phyloP scores from a whole-genome alignment of 257 asterid genomes.

The Schizonepeta tenuifolia region DNA sequence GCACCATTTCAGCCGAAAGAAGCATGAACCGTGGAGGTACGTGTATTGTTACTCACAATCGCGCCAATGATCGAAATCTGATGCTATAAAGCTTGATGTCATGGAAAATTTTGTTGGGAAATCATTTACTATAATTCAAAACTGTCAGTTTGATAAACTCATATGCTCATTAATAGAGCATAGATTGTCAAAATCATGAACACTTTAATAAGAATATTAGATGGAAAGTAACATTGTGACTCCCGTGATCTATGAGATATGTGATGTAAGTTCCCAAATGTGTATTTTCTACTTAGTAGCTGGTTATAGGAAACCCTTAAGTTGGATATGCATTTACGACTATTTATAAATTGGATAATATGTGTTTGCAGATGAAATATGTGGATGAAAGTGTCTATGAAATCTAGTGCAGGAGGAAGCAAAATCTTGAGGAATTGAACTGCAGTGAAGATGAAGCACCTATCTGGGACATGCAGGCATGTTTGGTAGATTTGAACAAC shows the following conservation, averaged over 20 bases:
- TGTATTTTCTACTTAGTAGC: no score
- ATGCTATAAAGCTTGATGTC: neutral
- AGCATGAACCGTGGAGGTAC: neutral
- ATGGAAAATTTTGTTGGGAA: neutral
- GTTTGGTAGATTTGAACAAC: neutral
- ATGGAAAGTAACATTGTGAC: no score
- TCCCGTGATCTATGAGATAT: neutral
- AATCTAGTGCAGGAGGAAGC: neutral
- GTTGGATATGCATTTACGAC: neutral
- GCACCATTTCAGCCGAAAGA: neutral
- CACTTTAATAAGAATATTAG: neutral
- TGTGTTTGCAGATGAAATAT: no score
- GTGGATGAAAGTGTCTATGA: neutral
- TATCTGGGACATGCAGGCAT: neutral
- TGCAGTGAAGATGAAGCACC: no score
- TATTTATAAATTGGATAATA: no score
- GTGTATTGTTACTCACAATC: neutral
- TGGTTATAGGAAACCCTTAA: neutral
- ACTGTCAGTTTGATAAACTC: neutral
- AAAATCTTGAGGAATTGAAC: neutral
- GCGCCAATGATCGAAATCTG: neutral
- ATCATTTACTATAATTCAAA: no score
- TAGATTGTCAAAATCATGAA: neutral
- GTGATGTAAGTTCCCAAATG: neutral
- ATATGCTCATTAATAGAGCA: neutral